Conservation (phyloP, 441 rosid genomes). For the Hypseocharis bilobata region DNA sequence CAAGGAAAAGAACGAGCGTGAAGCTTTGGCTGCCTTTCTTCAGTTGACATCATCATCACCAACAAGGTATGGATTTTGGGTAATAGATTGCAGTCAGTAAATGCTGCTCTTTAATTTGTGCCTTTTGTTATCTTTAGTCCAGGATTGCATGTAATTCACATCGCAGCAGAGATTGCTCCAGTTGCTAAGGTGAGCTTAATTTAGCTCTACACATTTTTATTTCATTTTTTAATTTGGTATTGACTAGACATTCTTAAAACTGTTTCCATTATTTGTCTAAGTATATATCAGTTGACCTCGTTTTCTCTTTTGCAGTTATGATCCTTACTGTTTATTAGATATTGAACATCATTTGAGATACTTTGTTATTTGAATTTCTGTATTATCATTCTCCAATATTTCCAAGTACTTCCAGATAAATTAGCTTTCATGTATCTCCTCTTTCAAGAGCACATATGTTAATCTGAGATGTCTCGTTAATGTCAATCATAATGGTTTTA, state of each 20-base stretch:
- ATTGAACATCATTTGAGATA: too few relatives aligned
- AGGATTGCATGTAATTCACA: conserved; percentile 76
- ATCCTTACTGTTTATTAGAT: too few relatives aligned
- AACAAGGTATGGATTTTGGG: conserved; percentile 37
- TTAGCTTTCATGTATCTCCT: background rate
- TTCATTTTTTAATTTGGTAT: conserved; percentile 9
- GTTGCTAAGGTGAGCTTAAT: conserved; percentile 77
- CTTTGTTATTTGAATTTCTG: too few relatives aligned
- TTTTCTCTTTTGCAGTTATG: too few relatives aligned
- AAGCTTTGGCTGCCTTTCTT: conserved; percentile 53
- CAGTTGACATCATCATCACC: conserved; percentile 49
- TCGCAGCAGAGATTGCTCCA: conserved; percentile 98
- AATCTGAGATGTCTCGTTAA: background rate
- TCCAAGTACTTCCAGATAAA: background rate
- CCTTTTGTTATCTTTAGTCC: conserved; percentile 53
- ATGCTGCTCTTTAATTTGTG: conserved; percentile 26
- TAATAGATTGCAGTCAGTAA: background rate
- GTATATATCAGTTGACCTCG: too few relatives aligned
- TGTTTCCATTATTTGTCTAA: too few relatives aligned
- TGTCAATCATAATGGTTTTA: background rate
- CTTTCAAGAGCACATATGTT: too few relatives aligned
- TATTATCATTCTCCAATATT: too few relatives aligned
- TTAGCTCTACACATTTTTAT: conserved; percentile 15
- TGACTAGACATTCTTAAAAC: too few relatives aligned
- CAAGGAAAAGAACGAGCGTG: conserved; percentile 61